These are phyloP conservation scores for Rugonectria rugulosa DNA, from an alignment of 2,329 filamentous ascomycete species.

Conservation along the genomic window DNA sequence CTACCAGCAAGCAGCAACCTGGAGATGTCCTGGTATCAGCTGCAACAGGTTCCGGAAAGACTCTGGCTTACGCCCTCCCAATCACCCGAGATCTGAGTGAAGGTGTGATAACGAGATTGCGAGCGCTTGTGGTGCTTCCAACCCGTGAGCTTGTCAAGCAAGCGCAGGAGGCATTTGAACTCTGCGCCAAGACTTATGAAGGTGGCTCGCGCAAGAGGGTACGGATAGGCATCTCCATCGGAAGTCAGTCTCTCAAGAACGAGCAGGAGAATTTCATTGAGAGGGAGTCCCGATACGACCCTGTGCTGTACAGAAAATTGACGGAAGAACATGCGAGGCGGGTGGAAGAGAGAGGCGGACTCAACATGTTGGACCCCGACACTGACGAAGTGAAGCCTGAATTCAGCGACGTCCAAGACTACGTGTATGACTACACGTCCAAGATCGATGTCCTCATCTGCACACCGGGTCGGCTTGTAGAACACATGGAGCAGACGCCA, in stretches of 20 bases:
- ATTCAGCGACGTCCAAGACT: slow-evolving; percentile 46
- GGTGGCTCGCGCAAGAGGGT: slow-evolving; percentile 68
- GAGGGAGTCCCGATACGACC: slow-evolving; percentile 67
- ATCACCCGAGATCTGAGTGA: slow-evolving; percentile 79
- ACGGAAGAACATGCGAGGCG: slow-evolving; percentile 30
- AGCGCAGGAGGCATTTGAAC: slow-evolving; percentile 78
- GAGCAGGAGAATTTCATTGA: slow-evolving; percentile 62
- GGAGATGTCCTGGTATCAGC: slow-evolving; percentile 91
- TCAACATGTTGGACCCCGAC: slow-evolving; percentile 28
- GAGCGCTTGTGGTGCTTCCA: slow-evolving; percentile 86
- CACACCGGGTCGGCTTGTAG: slow-evolving; percentile 89
- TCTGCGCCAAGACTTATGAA: slow-evolving; percentile 71
- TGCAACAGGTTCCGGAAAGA: slow-evolving; percentile 95
- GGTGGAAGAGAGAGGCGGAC: slow-evolving; percentile 10
- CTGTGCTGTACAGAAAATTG: slow-evolving; percentile 55
- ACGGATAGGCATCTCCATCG: slow-evolving; percentile 82
- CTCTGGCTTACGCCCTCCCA: slow-evolving; percentile 87
- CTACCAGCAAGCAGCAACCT: slow-evolving; percentile 64
- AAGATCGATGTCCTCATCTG: slow-evolving; percentile 89
- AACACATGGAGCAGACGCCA: slow-evolving; percentile 84
- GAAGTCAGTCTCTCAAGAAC: slow-evolving; percentile 76
- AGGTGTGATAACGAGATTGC: slow-evolving; percentile 69
- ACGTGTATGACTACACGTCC: slow-evolving; percentile 71
- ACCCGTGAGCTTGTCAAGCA: slow-evolving; percentile 91
- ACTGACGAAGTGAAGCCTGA: slow-evolving; percentile 37